A percentile compares a stretch with the other conserved stretches of the same genome.
Conservation (phyloP, 441 rosid species). For the Gossypium schwendimanii region DNA sequence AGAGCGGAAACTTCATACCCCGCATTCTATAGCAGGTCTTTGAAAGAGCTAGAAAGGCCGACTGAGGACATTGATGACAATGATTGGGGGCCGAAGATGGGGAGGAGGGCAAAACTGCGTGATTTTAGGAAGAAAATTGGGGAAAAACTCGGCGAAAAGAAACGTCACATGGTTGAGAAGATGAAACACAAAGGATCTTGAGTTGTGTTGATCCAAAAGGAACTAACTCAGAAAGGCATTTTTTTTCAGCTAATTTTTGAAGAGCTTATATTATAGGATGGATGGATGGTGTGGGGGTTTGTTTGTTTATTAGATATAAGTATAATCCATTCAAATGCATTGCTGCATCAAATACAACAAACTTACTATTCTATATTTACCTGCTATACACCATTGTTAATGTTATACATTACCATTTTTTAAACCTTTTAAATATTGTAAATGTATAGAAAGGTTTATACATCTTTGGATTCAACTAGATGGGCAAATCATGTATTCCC, state of each 20-base stretch:
- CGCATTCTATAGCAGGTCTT: slow-evolving; percentile 26
- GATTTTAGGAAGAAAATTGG: slow-evolving; percentile 85
- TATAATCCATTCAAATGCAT: background rate
- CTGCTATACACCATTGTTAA: too few species aligned
- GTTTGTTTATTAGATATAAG: background rate
- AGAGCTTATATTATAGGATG: background rate
- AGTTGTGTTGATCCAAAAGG: background rate
- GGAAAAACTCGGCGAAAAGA: slow-evolving; percentile 81
- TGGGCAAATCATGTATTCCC: too few species aligned
- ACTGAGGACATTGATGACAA: slow-evolving; percentile 36
- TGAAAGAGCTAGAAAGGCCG: slow-evolving; percentile 17
- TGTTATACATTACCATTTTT: background rate
- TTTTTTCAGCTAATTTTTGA: background rate
- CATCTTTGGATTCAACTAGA: background rate
- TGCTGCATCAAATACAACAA: background rate
- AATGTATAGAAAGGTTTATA: background rate
- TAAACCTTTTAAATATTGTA: background rate
- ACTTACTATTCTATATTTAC: background rate
- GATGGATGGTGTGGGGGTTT: background rate
- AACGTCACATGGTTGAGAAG: slow-evolving; percentile 77
- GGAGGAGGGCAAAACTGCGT: slow-evolving; percentile 67
- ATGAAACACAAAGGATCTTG: slow-evolving; percentile 54
- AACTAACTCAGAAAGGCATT: background rate
- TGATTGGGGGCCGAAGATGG: slow-evolving; percentile 45
- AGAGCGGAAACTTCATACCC: slow-evolving; percentile 24